Conservation (phyloP, 1,284 basidiomycete genomes). For the Papiliotrema laurentii region DNA sequence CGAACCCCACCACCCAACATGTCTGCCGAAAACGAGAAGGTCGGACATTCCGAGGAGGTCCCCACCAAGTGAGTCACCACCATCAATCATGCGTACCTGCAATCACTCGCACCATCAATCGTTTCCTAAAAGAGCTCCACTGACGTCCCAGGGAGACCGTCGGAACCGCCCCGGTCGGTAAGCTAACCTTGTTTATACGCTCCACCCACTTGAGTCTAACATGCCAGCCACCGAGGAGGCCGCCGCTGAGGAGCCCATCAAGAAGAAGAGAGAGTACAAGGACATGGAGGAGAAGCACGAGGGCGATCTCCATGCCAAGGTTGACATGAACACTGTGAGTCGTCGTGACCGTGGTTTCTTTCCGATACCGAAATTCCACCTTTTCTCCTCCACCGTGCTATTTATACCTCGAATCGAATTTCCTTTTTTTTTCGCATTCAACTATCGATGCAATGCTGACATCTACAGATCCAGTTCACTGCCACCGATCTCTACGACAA, state of each 20-base stretch:
- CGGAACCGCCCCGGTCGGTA: slow-evolving; percentile 22
- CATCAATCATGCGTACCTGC: not conserved
- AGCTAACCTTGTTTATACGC: slow-evolving; percentile 9
- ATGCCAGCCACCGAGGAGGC: not conserved
- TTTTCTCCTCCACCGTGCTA: not conserved
- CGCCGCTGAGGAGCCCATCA: slow-evolving; percentile 51
- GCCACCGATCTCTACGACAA: slow-evolving; percentile 79
- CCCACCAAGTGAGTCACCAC: slow-evolving; percentile 37
- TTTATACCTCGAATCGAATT: not conserved
- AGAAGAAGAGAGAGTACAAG: slow-evolving; percentile 83
- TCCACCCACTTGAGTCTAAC: not conserved
- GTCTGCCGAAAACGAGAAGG: slow-evolving; percentile 38
- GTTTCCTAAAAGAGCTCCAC: not conserved
- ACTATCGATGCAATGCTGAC: not conserved
- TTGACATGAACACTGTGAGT: slow-evolving; percentile 73
- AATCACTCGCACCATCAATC: not conserved
- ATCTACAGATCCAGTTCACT: slow-evolving; percentile 41
- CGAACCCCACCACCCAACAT: slow-evolving; percentile 16
- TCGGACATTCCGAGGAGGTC: slow-evolving; percentile 35
- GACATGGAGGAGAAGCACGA: slow-evolving; percentile 70
- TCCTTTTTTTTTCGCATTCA: too few relatives aligned
- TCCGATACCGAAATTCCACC: not conserved
- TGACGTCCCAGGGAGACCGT: slow-evolving; percentile 26
- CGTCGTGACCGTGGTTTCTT: not conserved
- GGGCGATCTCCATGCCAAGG: slow-evolving; percentile 60